Base-by-base conservation (phyloP, 1,284 basidiomycete species). In the Vanrija humicola region DNA sequence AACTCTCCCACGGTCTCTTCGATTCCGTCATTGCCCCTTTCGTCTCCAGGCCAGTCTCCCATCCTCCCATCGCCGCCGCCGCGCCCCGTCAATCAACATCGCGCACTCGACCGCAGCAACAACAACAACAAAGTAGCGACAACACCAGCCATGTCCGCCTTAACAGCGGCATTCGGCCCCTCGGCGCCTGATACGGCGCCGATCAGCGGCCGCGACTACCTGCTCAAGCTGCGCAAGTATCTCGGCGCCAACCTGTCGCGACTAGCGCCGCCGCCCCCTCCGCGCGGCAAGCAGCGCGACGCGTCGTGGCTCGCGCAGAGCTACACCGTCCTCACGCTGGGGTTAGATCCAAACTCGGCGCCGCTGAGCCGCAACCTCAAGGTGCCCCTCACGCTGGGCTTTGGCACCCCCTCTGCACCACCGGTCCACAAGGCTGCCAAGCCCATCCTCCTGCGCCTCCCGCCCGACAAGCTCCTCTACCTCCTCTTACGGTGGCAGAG, bases 241-340 rank as follows among this genome's bases (percentile, higher is more conserved):
- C 65, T 77, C 26, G 56, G 61, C 10, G 52, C 64, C 44, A 74
- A 77, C 61, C 61, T 70, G 8, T 16, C 66, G 12, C 69, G 73
- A 3, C 64, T 77, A 18, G 65, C 75, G 0, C 69, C 69, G 2
- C 52, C 66, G 0, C 50, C 58, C 1, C 23, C 42, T 42, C 43
- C 45, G 21, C 48, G 56, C 18, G 43, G 61, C 26, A 53, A 48
- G 21, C 23, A 45, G 18, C 47, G 43, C 23, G 51, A 46, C 39
- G 60, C 65, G n/a, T 53, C 65, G 3, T 48, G 68, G 47, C 46
- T 74, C 3, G 65, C 68, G 47, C 75, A 77, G 56, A 63, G 64
- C 1, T 77, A 75, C 47, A 77, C 75, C 0, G 58, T 77, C 19
- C 62, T 76, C 39, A 77, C 75, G 0, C 67, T 77, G 7, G 75